Conservation (phyloP, 2,329 filamentous ascomycete species). For the Penicillium sp. region DNA sequence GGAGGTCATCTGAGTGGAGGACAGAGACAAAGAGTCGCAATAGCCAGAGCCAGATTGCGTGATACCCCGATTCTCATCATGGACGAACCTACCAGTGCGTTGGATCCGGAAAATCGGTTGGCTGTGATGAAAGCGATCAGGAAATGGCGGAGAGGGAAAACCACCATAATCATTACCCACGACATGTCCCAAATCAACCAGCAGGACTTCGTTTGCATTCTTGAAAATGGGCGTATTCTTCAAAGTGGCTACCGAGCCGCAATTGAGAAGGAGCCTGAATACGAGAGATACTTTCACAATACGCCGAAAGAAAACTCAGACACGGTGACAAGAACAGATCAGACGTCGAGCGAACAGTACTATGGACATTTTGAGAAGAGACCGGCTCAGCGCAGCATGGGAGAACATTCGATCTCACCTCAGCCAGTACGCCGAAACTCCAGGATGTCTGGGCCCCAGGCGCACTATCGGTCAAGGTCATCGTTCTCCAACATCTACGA, state of each 20-base stretch:
- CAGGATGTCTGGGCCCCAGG: slow-evolving; percentile 9
- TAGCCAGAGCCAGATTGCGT: slow-evolving; percentile 71
- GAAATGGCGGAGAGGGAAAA: slow-evolving; percentile 70
- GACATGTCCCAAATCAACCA: slow-evolving; percentile 70
- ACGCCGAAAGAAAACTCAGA: not conserved
- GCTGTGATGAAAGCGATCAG: slow-evolving; percentile 70
- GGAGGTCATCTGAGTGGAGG: slow-evolving; percentile 73
- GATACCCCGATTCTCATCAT: slow-evolving; percentile 76
- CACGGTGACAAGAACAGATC: too few relatives aligned
- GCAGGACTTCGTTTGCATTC: slow-evolving; percentile 71
- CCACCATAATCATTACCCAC: slow-evolving; percentile 90
- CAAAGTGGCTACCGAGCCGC: slow-evolving; percentile 61
- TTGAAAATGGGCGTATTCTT: slow-evolving; percentile 63
- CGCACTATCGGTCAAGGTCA: slow-evolving; percentile 8
- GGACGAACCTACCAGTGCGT: slow-evolving; percentile 80
- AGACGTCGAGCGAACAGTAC: not conserved
- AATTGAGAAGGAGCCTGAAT: slow-evolving; percentile 40
- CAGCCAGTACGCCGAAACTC: slow-evolving; percentile 1
- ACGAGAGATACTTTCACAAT: slow-evolving; percentile 15
- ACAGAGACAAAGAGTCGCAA: slow-evolving; percentile 72
- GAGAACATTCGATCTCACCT: not conserved
- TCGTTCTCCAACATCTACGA: slow-evolving; percentile 9
- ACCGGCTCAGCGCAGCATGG: not conserved
- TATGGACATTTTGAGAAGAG: not conserved
- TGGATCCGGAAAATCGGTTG: slow-evolving; percentile 66